phyloP scores from a whole-genome alignment of 2,329 filamentous ascomycete species.

The Colletotrichum endophyticum region DNA sequence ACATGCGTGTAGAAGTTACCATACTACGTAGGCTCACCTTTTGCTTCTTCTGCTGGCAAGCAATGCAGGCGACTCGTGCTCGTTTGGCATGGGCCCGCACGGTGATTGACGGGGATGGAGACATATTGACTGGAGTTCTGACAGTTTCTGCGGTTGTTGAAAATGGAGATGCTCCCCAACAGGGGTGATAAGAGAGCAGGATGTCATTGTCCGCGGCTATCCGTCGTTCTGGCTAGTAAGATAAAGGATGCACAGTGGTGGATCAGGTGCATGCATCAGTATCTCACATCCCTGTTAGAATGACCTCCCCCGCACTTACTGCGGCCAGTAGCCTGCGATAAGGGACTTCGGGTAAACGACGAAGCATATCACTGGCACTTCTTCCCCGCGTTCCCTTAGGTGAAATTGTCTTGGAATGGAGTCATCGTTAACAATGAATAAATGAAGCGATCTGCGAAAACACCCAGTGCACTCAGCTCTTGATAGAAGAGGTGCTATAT shows the following conservation, averaged over 20 bases:
- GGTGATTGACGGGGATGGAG: background rate
- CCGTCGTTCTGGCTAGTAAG: background rate
- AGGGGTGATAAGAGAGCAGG: background rate
- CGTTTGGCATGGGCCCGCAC: background rate
- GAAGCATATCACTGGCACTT: background rate
- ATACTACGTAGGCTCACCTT: background rate
- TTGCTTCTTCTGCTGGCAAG: background rate
- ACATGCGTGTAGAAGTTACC: rapidly evolving
- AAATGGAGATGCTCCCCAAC: background rate
- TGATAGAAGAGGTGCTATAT: background rate
- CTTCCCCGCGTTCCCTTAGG: background rate
- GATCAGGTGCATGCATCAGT: background rate
- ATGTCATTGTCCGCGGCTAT: background rate
- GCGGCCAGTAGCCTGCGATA: background rate
- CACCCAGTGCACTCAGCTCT: background rate
- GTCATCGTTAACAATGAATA: background rate
- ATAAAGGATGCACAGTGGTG: background rate
- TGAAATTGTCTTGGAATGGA: background rate
- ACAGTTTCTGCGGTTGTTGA: background rate
- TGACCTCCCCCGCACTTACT: background rate
- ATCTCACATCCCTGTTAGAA: background rate
- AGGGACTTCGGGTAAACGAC: background rate
- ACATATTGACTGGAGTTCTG: background rate
- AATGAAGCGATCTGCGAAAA: background rate
- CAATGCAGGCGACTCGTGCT: background rate